A percentile compares a stretch with the other conserved stretches of the same genome.
phyloP scores from a whole-genome alignment of 2,329 filamentous ascomycete genomes.

The Zymoseptoria ardabiliae region DNA sequence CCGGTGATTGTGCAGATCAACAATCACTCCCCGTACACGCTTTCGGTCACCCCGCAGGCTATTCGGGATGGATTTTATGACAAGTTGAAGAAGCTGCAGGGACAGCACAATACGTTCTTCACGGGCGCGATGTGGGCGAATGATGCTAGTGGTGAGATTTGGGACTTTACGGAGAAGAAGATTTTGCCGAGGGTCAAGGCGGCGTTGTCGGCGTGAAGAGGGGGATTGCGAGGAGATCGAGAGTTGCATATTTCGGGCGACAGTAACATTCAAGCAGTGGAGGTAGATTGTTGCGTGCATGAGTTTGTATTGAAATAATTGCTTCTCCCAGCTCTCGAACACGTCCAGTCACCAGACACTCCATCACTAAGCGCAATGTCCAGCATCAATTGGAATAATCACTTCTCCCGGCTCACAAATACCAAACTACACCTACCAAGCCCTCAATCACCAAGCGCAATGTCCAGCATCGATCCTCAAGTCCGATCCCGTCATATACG shows the following conservation, averaged over 20 bases:
- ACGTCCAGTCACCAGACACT: no score
- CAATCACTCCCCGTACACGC: conserved; percentile 23
- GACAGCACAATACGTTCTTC: conserved; percentile 21
- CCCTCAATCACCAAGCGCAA: neutral
- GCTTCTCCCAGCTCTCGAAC: neutral
- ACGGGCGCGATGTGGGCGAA: conserved; percentile 26
- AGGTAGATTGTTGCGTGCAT: no score
- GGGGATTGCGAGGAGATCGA: no score
- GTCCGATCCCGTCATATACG: conserved; percentile 6
- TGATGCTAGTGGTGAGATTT: conserved; percentile 28
- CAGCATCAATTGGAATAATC: neutral
- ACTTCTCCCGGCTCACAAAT: neutral
- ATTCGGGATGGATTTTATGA: conserved; percentile 24
- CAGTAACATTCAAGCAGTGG: no score
- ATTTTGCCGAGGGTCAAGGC: conserved; percentile 4
- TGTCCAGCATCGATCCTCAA: conserved; percentile 2
- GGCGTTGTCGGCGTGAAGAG: neutral
- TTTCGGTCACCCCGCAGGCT: conserved; percentile 17
- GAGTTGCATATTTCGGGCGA: no score
- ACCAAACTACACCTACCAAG: no score
- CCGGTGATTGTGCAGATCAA: conserved; percentile 18
- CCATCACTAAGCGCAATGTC: no score
- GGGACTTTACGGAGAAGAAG: conserved; percentile 24
- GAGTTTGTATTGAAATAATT: neutral
- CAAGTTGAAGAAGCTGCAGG: conserved; percentile 23